Evolutionary conservation across 2,329 filamentous ascomycete species (phyloP), one percentile per base, ranked within the genome.

Genomic region (Aspergillus latus): DNA sequence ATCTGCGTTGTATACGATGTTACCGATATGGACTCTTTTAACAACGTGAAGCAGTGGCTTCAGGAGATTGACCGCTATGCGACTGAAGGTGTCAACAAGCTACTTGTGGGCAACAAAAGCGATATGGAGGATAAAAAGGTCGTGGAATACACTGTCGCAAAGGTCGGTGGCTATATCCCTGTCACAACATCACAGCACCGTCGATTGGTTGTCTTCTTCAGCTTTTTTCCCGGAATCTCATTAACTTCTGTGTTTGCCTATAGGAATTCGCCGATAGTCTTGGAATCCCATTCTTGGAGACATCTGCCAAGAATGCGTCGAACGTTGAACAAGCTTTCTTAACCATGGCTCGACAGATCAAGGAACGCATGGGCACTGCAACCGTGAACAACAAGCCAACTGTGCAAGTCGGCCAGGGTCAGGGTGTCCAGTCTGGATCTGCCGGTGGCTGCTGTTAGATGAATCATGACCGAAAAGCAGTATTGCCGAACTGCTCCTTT

Each of bases 71-170:
- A 99, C 82, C 88, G 94, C 76, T 97, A 99, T 73, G 94, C 94
- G 68, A 99, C 94, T 66, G 94, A 99, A 80, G 94, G 94, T 65
- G 94, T 99, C 73, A 99, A 99, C 87, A 99, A 99, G 85, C 85
- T 99, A 65, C 87, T 99, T 61, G 93, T 99, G 62, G 94, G 94
- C 73, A 99, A 99, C 89, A 99, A 99, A 89, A 96, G 92, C 80
- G 94, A 99, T 89, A 97, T 99, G 92, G 87, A 93, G 59, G 94
- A 99, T 81, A 99, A 99, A 89, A 99, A 97, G 84, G 94, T 97
- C 40, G 94, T 99, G 61, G 94, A 99, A 78, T 99, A 99, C 85
- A 96, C 92, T 63, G 94, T 97, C 67, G 94, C 94, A 68, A 99
- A 99, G 90, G 94, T 97, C 82, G 59, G 84, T 70, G 6, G 46